Base-by-base conservation (phyloP, 1,284 basidiomycete genomes). In the Leccinum subatratum region DNA sequence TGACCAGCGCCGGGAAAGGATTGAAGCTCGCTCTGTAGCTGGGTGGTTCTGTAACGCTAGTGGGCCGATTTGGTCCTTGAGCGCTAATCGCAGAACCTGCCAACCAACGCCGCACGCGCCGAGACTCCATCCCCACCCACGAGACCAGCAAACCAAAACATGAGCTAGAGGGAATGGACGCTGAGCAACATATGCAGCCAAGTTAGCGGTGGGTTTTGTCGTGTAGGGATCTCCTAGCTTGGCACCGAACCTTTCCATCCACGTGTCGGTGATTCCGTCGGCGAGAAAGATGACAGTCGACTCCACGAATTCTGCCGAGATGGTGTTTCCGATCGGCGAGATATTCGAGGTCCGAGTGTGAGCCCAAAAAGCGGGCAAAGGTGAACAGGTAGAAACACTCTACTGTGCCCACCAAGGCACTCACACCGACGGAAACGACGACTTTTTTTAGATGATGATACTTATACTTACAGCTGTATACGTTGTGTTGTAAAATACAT, bases 101-200 rank as follows among this genome's bases (percentile, higher is more conserved):
- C 37, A 93, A 78, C 90, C 90, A 92, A 65, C 82, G 81, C 25
- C 92, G 85, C 39, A 95, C 78, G 32, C 79, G 81, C 71, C 83
- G 87, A 11, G 91, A 93, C 79, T 98, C 96, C 67, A 98, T 87
- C 16, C 90, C 87, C 87, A 98, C 95, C 96, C 14, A 95, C 79
- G 3, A 95, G 82, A 4, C 96, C 96, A 11, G 93, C 94, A 72
- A 95, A 96, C 89, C 94, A 97, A 80, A 96, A 98, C 95, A 96
- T 96, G 72, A 89, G 80, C 81, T 85, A 63, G 6, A 18, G 48
- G 32, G 0, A 8, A 8, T 45, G 51, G 68, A 48, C 37, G 59
- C 68, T 54, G 65, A 9, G 11, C 6, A 45, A 7, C 22, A 18
- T 48, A 63, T 45, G 32, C 64, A 37, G 20, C 28, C 16, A 57